Conservation (phyloP, 2,329 filamentous ascomycete genomes). For the Verticillium tricorpus region DNA sequence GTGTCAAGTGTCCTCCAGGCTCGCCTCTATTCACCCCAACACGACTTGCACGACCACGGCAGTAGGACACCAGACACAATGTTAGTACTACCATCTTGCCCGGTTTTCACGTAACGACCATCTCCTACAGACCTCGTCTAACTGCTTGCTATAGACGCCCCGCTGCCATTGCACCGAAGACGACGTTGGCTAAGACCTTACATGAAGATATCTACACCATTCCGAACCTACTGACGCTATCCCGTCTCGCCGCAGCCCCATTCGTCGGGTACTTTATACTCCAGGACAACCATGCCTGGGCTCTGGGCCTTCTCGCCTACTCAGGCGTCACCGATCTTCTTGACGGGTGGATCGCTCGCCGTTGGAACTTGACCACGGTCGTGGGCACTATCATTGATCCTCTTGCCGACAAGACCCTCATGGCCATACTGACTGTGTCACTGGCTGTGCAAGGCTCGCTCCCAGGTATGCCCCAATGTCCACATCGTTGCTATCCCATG, state of each 20-base stretch:
- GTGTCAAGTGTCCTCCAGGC: not conserved
- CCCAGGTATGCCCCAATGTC: slow-evolving; percentile 53
- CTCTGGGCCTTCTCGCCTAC: slow-evolving; percentile 84
- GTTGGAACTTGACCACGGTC: slow-evolving; percentile 85
- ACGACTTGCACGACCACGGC: not conserved
- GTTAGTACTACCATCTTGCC: not conserved
- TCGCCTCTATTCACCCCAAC: not conserved
- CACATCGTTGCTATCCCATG: too few species aligned
- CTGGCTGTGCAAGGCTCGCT: slow-evolving; percentile 78
- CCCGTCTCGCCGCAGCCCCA: slow-evolving; percentile 77
- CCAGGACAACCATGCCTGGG: slow-evolving; percentile 72
- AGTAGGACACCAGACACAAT: not conserved
- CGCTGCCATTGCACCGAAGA: not conserved
- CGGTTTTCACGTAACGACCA: not conserved
- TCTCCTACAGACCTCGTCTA: not conserved
- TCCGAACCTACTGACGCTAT: slow-evolving; percentile 89
- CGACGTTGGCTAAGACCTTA: slow-evolving; percentile 7
- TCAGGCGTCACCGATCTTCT: slow-evolving; percentile 88
- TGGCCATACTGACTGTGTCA: slow-evolving; percentile 87
- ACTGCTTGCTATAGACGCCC: not conserved
- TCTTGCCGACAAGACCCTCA: slow-evolving; percentile 93
- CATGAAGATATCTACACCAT: slow-evolving; percentile 96
- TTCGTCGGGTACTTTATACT: slow-evolving; percentile 85
- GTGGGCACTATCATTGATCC: slow-evolving; percentile 93
- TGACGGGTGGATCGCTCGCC: slow-evolving; percentile 89